Percentiles rank a stretch among this genome's conserved stretches.
phyloP scores from a whole-genome alignment of 164 flowering plant genomes.

The Vitis riparia region DNA sequence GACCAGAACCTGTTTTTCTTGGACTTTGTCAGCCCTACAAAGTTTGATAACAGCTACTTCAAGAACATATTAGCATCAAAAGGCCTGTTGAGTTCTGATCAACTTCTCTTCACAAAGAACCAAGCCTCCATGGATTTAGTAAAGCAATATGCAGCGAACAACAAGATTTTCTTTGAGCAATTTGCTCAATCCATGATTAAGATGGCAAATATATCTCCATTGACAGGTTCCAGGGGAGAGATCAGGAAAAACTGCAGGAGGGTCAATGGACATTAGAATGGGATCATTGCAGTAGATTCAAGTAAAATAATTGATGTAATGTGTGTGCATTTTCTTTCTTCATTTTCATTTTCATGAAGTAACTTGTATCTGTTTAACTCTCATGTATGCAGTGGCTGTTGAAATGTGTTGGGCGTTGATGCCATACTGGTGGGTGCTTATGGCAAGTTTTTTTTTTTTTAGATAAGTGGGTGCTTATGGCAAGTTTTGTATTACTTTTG shows the following conservation, averaged over 20 bases:
- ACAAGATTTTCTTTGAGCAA: constrained; percentile 69
- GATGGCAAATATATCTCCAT: constrained; percentile 86
- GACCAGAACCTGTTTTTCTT: constrained; percentile 81
- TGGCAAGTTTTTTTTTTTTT: too few species aligned
- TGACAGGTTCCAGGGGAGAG: constrained; percentile 79
- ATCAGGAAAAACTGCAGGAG: constrained; percentile 85
- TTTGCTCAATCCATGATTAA: constrained; percentile 86
- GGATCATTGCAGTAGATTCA: too few species aligned
- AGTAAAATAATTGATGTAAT: neutral
- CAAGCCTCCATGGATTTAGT: constrained; percentile 55
- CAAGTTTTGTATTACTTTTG: too few species aligned
- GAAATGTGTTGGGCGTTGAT: too few species aligned
- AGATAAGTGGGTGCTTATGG: too few species aligned
- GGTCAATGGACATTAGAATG: constrained; percentile 27
- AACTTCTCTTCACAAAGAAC: constrained; percentile 65
- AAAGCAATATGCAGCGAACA: constrained; percentile 65
- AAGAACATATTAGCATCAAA: constrained; percentile 67
- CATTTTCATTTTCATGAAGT: neutral
- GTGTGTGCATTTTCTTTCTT: neutral
- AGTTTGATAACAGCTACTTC: constrained; percentile 85
- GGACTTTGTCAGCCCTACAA: constrained; percentile 62
- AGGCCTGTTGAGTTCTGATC: constrained; percentile 81
- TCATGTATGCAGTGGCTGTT: too few species aligned
- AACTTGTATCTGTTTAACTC: too few species aligned
- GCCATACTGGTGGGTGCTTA: too few species aligned